Base-by-base conservation (phyloP, 1,284 basidiomycete species). In the Cryptococcus maquisensis region DNA sequence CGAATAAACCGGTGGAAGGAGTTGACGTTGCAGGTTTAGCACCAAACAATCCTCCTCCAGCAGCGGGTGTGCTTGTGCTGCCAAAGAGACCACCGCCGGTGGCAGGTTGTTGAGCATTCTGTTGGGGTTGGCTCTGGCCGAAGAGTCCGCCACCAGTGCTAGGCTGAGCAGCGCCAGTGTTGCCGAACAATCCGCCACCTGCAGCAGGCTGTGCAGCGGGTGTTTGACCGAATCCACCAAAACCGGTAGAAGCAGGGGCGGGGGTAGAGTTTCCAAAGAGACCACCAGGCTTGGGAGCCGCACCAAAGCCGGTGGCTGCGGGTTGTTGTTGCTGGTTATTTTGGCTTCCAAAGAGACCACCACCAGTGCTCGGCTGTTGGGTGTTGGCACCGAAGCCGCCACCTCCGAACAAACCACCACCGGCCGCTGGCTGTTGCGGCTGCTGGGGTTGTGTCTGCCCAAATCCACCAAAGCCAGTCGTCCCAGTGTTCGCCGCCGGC, bases 81-180 rank as follows among this genome's bases (percentile, higher is more conserved):
- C 72, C 72, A 16, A 62, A 57, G 20, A 53, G 60, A 54, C 45
- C 44, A 3, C 57, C 61, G 18, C 43, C 47, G 35, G 49, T 58
- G 13, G 57, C 55, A 37, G 50, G 60, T 47, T 56, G 63, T 48
- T 55, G 57, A 49, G 64, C 54, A 9, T 61, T 56, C 42, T 67
- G 60, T 8, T 63, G 48, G 15, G 72, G 68, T 16, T 71, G 74
- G 55, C 71, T 72, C 3, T 65, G 62, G n/a, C 69, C 72, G 63
- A 88, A 86, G 15, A 86, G 67, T 46, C 80, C 76, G 3, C 77
- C 64, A 52, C 71, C 70, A 37, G 47, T 24, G 16, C 28, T 15
- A 26, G 43, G 24, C 8, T n/a, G 20, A 3, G 78, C 65, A 23
- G 72, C 71, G 20, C 79, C 79, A 20, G 52, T 51, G 41, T 65